Evolutionary conservation across 164 flowering plant genomes (phyloP).

Genomic region (grape (Vitis vinifera)): ASM3070453v1 NC_081808.1:22118001-22118500

Average conservation of each 20-base stretch:
- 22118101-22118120: background rate
- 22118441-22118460: background rate
- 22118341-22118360: too few relatives aligned
- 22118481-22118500: slow-evolving; percentile 12
- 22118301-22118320: too few relatives aligned
- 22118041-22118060: slow-evolving; percentile 73
- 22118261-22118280: too few relatives aligned
- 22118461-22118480: background rate
- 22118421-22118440: background rate
- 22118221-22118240: background rate
- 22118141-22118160: background rate
- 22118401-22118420: background rate
- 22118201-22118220: background rate
- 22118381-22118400: too few relatives aligned
- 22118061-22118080: background rate
- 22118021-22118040: slow-evolving; percentile 90
- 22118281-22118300: too few relatives aligned
- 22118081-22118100: background rate
- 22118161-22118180: background rate
- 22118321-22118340: too few relatives aligned
- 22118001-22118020: slow-evolving; percentile 74
- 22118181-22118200: background rate
- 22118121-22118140: background rate
- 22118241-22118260: background rate
- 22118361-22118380: too few relatives aligned